Base-by-base conservation (phyloP, 2,329 filamentous ascomycete species). In the Pestalotiopsis sp. region DNA sequence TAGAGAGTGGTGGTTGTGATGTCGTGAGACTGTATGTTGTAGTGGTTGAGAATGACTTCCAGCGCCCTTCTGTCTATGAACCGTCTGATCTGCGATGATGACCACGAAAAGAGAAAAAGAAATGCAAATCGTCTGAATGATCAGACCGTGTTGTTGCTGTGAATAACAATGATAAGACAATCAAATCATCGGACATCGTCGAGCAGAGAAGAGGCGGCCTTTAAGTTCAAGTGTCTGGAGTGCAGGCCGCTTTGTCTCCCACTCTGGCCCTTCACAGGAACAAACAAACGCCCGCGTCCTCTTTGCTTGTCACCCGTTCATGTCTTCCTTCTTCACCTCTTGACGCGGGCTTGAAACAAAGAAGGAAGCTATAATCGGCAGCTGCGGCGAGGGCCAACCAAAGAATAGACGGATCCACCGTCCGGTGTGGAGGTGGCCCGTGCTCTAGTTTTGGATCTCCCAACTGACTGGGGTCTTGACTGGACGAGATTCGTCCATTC, bases 31-130 rank as follows among this genome's bases (percentile, higher is more conserved):
- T 52, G 45, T 52, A 52, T 52, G 31, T 36, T 36, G 31, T 36
- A 17, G 31, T 23, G 14, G 20, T 57, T 57, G 63, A 23, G 63
- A 66, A 49, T 66, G 63, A 66, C 63, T 66, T 56, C 63, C 63
- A 66, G 63, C 49, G 63, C 57, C 63, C 17, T 36, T 31, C 45
- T 45, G n/a, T 57, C 20, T 23, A 31, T 58, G 12, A 27, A 23
- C n/a, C 27, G 9, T 17, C 3, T 52, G 45, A 20, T 52, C 1
- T n/a, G 6, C 23, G 45, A n/a, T 52, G n/a, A 52, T 52, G 6
- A 52, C 45, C 45, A 25, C 14, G 25, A n/a, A 52, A 52, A 52
- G 45, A n/a, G 17, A 52, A 20, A 52, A n/a, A n/a, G 11, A 23
- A 52, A 52, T 23, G 41, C n/a, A 38, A 39, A 6, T 20, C 20